Base-by-base conservation (phyloP, 2,329 filamentous ascomycete genomes). In the Metarhizium guizhouense region DNA sequence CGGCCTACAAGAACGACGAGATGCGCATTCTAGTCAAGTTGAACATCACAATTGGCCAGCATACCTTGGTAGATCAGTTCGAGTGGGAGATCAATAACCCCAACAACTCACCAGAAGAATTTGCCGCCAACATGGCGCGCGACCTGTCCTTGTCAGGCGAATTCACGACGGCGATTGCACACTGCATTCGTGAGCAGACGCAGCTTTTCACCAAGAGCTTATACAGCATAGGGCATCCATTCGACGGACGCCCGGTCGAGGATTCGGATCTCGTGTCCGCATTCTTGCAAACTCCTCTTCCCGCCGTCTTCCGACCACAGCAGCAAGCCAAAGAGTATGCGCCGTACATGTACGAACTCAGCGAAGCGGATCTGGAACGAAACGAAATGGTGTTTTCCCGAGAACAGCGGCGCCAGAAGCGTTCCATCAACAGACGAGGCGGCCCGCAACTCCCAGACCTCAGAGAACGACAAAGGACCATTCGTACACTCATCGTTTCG, bases 81-180 rank as follows among this genome's bases (percentile, higher is more conserved):
- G 94, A 99, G 72, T 99, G 94, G 94, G 94, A 99, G 64, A 91
- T 97, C 68, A 97, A 97, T 72, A 95, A 96, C 68, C 88, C 92
- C 0, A 76, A 87, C 54, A 99, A 99, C 70, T 95, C 88, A 0
- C 91, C 94, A 2, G 94, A 99, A 72, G 90, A 95, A 56, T 99
- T 99, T 69, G 94, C 94, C 30, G 78, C 83, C 58, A 86, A 86
- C 67, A 95, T 97, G 90, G 85, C 92, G 0, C 83, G 85, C 57
- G 94, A 99, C 65, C 79, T 99, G 30, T 92, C 92, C 4, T 80
- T 99, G 18, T 90, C 90, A 1, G 94, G 94, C 60, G 94, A 99
- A 70, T 99, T 99, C 65, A 92, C 90, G 2, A 99, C 94, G 0
- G 93, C 94, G 7, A 97, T 99, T 68, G 94, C 94, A 13, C 94